Percentiles rank a stretch among this genome's conserved stretches.
Conservation (phyloP, 2,329 filamentous ascomycete genomes). For the Epichloe scottii region DNA sequence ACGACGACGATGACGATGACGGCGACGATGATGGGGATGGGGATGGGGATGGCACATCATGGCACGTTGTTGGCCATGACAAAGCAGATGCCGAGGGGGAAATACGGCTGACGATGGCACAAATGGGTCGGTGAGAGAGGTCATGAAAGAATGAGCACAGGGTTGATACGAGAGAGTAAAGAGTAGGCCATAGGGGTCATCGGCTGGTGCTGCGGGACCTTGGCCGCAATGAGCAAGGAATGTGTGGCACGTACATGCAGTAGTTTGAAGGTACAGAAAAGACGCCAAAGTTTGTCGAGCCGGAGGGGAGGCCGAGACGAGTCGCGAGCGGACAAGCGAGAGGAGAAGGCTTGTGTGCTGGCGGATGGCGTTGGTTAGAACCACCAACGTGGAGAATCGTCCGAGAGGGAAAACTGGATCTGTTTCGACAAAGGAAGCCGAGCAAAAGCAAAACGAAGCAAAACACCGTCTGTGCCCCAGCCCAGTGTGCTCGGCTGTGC, state of each 20-base stretch:
- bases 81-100: neutral
- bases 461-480: neutral
- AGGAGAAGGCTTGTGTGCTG: neutral
- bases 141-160: neutral
- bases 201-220: neutral
- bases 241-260: conserved; percentile 3
- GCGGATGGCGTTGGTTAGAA: neutral
- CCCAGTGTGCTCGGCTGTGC: neutral
- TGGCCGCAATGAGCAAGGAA: conserved; percentile 2
- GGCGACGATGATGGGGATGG: neutral
- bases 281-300: neutral
- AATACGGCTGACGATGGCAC: neutral
- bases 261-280: neutral
- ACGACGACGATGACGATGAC: no score
- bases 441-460: neutral
- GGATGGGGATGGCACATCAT: neutral
- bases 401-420: neutral
- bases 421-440: neutral
- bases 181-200: neutral
- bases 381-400: conserved; percentile 3
- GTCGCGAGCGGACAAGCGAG: neutral
- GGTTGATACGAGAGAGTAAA: neutral
- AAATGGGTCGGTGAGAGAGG: neutral
- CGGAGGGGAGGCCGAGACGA: neutral
- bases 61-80: neutral